Conservation (phyloP, 352 stramenopile species). For the Pythium sukuiense region DNA sequence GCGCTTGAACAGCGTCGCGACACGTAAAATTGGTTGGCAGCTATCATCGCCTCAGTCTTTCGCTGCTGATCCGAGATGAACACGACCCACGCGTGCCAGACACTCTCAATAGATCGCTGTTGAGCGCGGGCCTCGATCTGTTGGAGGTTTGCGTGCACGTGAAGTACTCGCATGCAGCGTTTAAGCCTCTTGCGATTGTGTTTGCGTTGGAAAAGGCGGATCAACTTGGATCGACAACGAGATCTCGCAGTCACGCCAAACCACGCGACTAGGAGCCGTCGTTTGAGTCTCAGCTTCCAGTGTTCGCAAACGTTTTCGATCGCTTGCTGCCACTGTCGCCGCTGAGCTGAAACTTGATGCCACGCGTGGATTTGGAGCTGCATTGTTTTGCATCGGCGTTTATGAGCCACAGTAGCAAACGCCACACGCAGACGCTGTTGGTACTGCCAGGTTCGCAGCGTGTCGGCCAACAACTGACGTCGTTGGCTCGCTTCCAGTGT, state of each 20-base stretch:
- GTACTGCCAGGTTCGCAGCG: neutral
- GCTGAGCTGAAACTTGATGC: neutral
- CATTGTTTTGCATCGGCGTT: neutral
- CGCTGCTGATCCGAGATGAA: conserved; percentile 3
- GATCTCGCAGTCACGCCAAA: neutral
- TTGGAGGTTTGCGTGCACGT: neutral
- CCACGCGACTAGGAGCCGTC: neutral
- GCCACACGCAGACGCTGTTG: neutral
- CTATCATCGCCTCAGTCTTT: neutral
- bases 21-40: conserved; percentile 12
- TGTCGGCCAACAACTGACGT: neutral
- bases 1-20: conserved; percentile 8
- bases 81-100: conserved; percentile 17
- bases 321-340: neutral
- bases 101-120: conserved; percentile 3
- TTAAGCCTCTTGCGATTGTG: conserved; percentile 10
- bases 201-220: conserved; percentile 24
- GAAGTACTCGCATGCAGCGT: neutral
- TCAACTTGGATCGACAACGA: conserved; percentile 15
- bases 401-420: neutral
- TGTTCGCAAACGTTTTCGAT: neutral
- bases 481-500: neutral
- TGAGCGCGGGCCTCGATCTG: neutral
- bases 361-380: neutral
- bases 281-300: neutral